phyloP scores from a whole-genome alignment of 176 grass and related monocot species.

The Microstegium vimineum region DNA sequence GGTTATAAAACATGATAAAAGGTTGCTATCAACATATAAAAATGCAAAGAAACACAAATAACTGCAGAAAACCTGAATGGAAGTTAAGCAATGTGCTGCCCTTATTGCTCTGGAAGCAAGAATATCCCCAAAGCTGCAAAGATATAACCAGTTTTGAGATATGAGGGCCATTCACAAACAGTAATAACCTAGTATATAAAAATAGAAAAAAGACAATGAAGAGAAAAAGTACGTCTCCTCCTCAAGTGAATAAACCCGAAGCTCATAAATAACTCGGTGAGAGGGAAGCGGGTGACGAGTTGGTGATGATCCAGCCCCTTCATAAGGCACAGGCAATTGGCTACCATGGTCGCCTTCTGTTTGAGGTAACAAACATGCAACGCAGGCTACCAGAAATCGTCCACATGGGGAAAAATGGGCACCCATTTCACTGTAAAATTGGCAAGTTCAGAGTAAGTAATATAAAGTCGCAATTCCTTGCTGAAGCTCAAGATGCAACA shows the following conservation, averaged over 20 bases:
- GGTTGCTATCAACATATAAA: too few relatives aligned
- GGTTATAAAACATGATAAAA: too few relatives aligned
- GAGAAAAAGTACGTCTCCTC: conserved; percentile 58
- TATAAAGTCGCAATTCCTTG: too few relatives aligned
- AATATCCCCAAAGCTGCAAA: conserved; percentile 71
- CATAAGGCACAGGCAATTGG: conserved; percentile 65
- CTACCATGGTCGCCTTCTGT: conserved; percentile 69
- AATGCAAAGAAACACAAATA: too few relatives aligned
- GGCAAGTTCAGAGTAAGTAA: conserved; percentile 31
- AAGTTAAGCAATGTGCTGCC: conserved; percentile 96
- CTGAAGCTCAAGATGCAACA: too few relatives aligned
- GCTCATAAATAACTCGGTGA: conserved; percentile 93
- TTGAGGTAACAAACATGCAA: conserved; percentile 93
- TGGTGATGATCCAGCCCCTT: conserved; percentile 82
- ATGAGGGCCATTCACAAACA: conserved; percentile 5
- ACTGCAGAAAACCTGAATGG: too few relatives aligned
- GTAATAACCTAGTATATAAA: not conserved
- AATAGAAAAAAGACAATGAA: conserved; percentile 4
- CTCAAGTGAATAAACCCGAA: conserved; percentile 98
- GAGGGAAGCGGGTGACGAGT: conserved; percentile 90
- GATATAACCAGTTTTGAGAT: conserved; percentile 23
- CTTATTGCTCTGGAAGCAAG: conserved; percentile 86
- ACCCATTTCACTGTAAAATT: conserved; percentile 94
- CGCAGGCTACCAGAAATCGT: conserved; percentile 92
- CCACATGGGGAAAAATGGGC: conserved; percentile 98